Conservation (phyloP, 495 filamentous ascomycete genomes). For the Hypoxylon intermedium region DNA sequence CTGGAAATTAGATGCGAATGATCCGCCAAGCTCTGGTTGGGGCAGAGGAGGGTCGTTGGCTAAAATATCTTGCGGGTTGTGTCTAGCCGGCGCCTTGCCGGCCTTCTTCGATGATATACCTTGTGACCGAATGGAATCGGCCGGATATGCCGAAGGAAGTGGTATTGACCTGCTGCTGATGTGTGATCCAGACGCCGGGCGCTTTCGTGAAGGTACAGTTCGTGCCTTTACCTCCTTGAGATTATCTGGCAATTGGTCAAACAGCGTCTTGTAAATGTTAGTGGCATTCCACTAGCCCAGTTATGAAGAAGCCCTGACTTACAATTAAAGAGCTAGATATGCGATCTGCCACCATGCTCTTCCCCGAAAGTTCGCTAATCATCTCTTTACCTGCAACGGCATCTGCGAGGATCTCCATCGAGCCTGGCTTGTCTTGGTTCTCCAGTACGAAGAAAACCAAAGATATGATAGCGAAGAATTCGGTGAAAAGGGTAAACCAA, state of each 20-base stretch:
- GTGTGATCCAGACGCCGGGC: slow-evolving; percentile 59
- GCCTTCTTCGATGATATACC: slow-evolving; percentile 37
- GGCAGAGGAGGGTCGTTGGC: slow-evolving; percentile 43
- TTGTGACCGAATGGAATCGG: slow-evolving; percentile 31
- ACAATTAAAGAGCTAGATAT: slow-evolving; percentile 79
- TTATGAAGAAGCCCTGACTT: slow-evolving; percentile 25
- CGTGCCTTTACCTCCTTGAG: slow-evolving; percentile 57
- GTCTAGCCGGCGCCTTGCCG: slow-evolving; percentile 28
- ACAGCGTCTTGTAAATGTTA: slow-evolving; percentile 63
- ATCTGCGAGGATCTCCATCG: slow-evolving; percentile 79
- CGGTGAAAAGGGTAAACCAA: slow-evolving; percentile 97
- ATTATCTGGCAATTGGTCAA: slow-evolving; percentile 78
- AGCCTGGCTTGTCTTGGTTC: slow-evolving; percentile 80
- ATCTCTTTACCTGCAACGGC: slow-evolving; percentile 82
- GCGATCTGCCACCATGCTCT: slow-evolving; percentile 86
- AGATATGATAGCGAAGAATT: slow-evolving; percentile 91
- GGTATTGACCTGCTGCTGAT: slow-evolving; percentile 29
- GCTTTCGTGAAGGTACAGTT: slow-evolving; percentile 60
- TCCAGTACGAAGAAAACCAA: slow-evolving; percentile 89
- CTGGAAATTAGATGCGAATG: slow-evolving; percentile 34
- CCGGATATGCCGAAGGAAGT: slow-evolving; percentile 12
- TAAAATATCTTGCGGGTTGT: slow-evolving; percentile 43
- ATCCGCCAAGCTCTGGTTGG: slow-evolving; percentile 30
- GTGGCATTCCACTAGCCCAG: neutral
- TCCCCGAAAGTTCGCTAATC: slow-evolving; percentile 76